Evolutionary conservation across 1,139 yeast genomes (phyloP).

Genomic region (Kodamaea sp.): DNA sequence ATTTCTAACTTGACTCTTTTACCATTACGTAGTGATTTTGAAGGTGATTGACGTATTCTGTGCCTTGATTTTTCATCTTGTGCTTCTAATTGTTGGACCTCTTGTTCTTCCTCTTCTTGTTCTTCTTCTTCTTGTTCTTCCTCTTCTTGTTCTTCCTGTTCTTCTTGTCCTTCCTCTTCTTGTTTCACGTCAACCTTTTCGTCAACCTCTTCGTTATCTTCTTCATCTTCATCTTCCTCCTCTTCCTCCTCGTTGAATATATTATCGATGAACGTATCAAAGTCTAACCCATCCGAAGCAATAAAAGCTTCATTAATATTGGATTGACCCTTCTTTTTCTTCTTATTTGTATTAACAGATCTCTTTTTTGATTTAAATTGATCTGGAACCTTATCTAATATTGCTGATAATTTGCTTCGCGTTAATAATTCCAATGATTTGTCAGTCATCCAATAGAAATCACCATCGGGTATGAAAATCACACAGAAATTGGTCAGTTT

Average conservation of each 20-base stretch:
- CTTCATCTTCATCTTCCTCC: conserved; percentile 26
- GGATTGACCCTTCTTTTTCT: conserved; percentile 26
- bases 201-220: conserved; percentile 28
- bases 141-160: conserved; percentile 12
- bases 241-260: conserved; percentile 23
- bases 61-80: conserved; percentile 6
- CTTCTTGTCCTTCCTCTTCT: conserved; percentile 14
- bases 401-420: conserved; percentile 25
- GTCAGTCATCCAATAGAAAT: conserved; percentile 45
- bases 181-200: conserved; percentile 23
- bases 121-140: conserved; percentile 10
- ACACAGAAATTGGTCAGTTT: conserved; percentile 41
- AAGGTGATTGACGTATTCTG: conserved; percentile 6
- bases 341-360: conserved; percentile 7
- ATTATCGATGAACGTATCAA: conserved; percentile 37
- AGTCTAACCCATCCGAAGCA: conserved; percentile 37
- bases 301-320: conserved; percentile 39
- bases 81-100: conserved; percentile 1
- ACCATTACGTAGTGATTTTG: conserved; percentile 8
- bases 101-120: conserved; percentile 12
- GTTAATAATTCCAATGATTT: conserved; percentile 35
- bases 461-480: conserved; percentile 48
- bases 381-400: conserved; percentile 30
- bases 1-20: conserved; percentile 4
- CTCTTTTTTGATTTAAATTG: conserved; percentile 14